Base-by-base conservation (phyloP, 2,329 filamentous ascomycete species). In the Stachybotrys elegans region DNA sequence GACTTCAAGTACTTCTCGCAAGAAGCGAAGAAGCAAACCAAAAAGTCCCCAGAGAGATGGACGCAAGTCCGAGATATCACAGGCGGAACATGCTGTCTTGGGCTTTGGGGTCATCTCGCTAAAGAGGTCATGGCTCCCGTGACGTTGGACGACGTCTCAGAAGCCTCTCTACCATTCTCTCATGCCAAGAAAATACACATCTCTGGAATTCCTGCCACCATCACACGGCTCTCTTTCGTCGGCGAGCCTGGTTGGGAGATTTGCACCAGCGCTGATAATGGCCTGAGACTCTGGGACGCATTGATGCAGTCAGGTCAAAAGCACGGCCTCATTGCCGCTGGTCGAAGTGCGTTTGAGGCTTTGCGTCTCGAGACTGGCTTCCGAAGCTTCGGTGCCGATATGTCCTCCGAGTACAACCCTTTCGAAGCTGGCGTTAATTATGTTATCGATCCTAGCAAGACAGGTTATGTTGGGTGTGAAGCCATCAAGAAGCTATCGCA, bases 201-300 rank as follows among this genome's bases (percentile, higher is more conserved):
- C 40, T 67, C 64, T 7, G 76, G 78, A 1, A 70, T 84, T 13
- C 79, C 81, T 0, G 76, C 81, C 3, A 74, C 67, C 0, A 69
- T 68, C 0, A 70, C 81, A 52, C 69, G 76, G 3, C 67, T 80
- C 29, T 83, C 79, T 0, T 79, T 76, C 41, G 75, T 84, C 4
- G 80, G 81, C 6, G 80, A 84, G 51, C 61, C 69, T 0, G 80
- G 81, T 2, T 84, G 78, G 78, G 80, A 84, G 54, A 70, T 84
- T 17, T 77, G 81, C 47, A 70, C 79, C 1, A 79, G 68, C 25
- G 75, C 80, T 1, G 80, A 83, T 21, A 71, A 76, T 32, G 79
- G 80, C 1, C 70, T 70, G 12, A 63, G 69, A 2, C 62, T 84
- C 0, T 84, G 81, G 81, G 79, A 83, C 48, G 65, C 66, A 0